Evolutionary conservation across 768 basidiomycete genomes (phyloP), one percentile per base, ranked within the genome.

Genomic region (Leccinellum albellum): DNA sequence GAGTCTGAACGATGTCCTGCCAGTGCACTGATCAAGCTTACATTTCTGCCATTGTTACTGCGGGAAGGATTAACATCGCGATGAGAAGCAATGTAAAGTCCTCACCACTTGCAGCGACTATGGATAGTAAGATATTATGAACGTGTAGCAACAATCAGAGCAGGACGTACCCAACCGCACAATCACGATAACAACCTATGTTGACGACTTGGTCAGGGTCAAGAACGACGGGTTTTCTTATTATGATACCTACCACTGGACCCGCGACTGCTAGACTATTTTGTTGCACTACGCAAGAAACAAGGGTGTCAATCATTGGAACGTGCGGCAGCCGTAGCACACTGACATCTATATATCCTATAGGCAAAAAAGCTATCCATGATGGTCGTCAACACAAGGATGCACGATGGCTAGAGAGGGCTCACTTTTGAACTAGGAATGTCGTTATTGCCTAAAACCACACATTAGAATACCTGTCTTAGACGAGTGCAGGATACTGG

Each of bases 321-420:
- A 35, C 3, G 2, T n/a, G 8, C 8, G 33, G 17, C 32, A 42
- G 20, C 8, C 47, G 32, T 4, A 31, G 2, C 21, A 40, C 37
- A 62, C 64, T 2, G 14, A 68, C 66, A 40, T 60, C 44, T 57
- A 46, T 70, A 63, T 59, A 68, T 70, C 24, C 67, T 66, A 49
- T 67, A 49, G 14, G 57, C 58, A 48, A 70, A 68, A 54, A 65
- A 70, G 33, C 67, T 68, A n/a, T 37, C 33, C 26, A 14, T 40
- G 6, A 24, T 10, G 9, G 26, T 17, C 15, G 13, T 63, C 26
- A 61, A 32, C 20, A 26, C 24, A 37, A 17, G 37, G 1, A 12
- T 20, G n/a, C 3, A 5, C 0, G 15, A 8, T 6, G 23, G 13
- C 24, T 13, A 46, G 7, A 2, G 2, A 31, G 15, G 15, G 31